phyloP scores from a whole-genome alignment of 2,329 filamentous ascomycete genomes.

The Cladosporium oxysporum region DNA sequence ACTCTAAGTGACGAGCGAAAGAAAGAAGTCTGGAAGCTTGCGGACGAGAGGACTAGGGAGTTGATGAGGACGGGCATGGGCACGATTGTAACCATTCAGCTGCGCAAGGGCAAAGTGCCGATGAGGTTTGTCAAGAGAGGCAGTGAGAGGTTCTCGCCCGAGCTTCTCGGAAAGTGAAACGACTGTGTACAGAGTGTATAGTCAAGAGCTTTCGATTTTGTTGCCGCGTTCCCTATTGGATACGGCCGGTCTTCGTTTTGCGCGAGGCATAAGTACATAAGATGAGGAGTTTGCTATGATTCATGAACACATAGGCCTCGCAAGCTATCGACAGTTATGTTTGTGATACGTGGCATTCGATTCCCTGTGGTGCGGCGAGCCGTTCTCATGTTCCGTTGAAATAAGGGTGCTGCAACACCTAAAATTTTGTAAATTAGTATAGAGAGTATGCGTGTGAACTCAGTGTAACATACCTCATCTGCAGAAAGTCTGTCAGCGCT shows the following conservation, averaged over 20 bases:
- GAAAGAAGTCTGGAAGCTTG: conserved; percentile 61
- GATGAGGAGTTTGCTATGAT: background rate
- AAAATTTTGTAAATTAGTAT: background rate
- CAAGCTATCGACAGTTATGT: background rate
- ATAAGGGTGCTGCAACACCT: conserved; percentile 12
- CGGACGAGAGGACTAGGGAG: conserved; percentile 56
- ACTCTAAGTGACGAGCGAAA: conserved; percentile 50
- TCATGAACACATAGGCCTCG: background rate
- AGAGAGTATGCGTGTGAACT: background rate
- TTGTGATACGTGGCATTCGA: background rate
- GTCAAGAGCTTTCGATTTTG: background rate
- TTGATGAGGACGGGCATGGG: conserved; percentile 57
- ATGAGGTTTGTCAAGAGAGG: conserved; percentile 70
- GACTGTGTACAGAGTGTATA: background rate
- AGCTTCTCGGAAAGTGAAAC: conserved; percentile 1
- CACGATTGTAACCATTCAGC: conserved; percentile 71
- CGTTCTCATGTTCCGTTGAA: background rate
- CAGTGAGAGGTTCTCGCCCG: conserved; percentile 54
- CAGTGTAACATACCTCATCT: conserved; percentile 50
- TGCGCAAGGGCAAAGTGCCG: conserved; percentile 64
- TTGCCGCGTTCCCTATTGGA: background rate
- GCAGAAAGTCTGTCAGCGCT: conserved; percentile 67
- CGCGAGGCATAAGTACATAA: background rate
- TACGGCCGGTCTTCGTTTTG: background rate
- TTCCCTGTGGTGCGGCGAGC: background rate